Evolutionary conservation across 805 yeast genomes (phyloP), one percentile per base, ranked within the genome.

Genomic region (Cephaloascus albidus): DNA sequence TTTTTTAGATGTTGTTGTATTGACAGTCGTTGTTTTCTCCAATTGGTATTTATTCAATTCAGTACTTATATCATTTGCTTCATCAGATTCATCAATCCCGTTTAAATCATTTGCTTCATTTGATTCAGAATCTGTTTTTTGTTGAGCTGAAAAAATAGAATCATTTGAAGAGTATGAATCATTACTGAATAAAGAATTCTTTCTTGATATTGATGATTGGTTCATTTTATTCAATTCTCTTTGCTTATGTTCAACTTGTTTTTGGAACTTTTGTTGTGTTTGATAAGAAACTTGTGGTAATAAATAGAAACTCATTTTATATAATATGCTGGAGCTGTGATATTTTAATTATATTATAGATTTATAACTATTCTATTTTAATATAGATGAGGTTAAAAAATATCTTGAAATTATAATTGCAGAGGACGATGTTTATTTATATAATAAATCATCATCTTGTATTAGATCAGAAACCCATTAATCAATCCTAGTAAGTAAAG

Each of bases 261-360:
- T 31, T 16, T 36, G 16, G 6, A 36, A 14, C 37, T 36, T 36
- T 31, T 36, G 37, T n/a, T 36, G 37, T 4, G 37, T 36, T 20
- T 36, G 37, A 18, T 19, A 36, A 32, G 37, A 36, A 17, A 27
- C 26, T 17, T 17, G n/a, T 4, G 37, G 37, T 10, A 36, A 10
- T 20, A 36, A 27, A 20, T 36, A 36, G 31, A 36, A 36, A 36
- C 37, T 36, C 37, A 36, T 36, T 23, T 23, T 23, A 23, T 8
- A 8, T 23, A 23, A 8, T 23, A 23, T 23, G 6, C 6, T 23
- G 28, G 12, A 12, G 10, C 10, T 8, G 10, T 23, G 28, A 23
- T 8, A 23, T 8, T 8, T 23, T 8, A 23, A 6, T 23, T 23
- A 12, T 23, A 8, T 6, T 8, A 23, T 8, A 23, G 12, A 23